phyloP scores from a whole-genome alignment of 176 grass and related monocot genomes.

The Ensete ventricosum region DNA sequence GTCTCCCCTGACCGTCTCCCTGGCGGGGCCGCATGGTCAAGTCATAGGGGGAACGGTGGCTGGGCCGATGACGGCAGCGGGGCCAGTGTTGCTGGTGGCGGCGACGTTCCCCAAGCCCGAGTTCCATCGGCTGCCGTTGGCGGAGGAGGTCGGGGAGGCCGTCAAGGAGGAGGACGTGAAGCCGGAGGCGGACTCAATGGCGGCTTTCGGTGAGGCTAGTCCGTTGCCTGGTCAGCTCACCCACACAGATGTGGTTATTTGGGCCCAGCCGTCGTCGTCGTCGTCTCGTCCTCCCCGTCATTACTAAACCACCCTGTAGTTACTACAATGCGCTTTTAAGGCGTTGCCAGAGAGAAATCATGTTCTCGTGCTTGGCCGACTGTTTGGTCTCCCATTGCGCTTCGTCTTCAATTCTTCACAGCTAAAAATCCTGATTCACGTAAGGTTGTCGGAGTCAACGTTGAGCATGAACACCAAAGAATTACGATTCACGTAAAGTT shows the following conservation, averaged over 20 bases:
- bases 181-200: neutral
- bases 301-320: no score
- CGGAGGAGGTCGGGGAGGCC: slow-evolving; percentile 11
- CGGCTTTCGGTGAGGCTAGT: neutral
- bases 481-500: no score
- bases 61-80: slow-evolving; percentile 41
- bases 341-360: neutral
- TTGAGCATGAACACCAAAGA: no score
- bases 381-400: neutral
- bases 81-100: slow-evolving; percentile 49
- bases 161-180: neutral
- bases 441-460: no score
- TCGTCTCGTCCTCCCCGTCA: neutral
- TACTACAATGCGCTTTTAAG: neutral
- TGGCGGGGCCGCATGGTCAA: slow-evolving; percentile 46
- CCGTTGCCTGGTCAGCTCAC: slow-evolving; percentile 8
- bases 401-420: no score
- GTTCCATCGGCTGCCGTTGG: slow-evolving; percentile 41
- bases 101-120: slow-evolving; percentile 52
- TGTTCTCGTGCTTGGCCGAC: slow-evolving; percentile 1
- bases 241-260: slow-evolving; percentile 20
- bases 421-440: no score
- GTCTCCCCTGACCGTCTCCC: slow-evolving; percentile 44
- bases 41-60: slow-evolving; percentile 80
- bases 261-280: slow-evolving; percentile 3